These are phyloP conservation scores for Reticulascus tulasneorum DNA, from an alignment of 2,329 filamentous ascomycete genomes.

Conservation along the genomic window DNA sequence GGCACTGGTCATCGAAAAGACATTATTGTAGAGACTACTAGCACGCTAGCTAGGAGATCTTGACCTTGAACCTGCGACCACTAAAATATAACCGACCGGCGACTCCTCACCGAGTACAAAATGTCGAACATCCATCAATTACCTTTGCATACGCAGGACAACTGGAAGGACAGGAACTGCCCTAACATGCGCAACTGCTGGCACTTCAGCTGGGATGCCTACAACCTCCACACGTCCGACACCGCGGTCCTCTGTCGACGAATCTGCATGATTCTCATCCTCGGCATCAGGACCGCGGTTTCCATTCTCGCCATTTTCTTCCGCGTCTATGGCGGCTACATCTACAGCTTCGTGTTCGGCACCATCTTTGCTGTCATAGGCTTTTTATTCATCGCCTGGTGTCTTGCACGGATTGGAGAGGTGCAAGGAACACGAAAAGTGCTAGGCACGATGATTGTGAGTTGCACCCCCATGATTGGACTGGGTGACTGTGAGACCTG, in stretches of 20 bases:
- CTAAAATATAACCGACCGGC: no score
- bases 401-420: constrained; percentile 8
- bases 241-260: constrained; percentile 5
- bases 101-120: no score
- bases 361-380: constrained; percentile 4
- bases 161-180: constrained; percentile 3
- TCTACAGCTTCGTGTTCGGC: constrained; percentile 4
- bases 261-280: constrained; percentile 10
- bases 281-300: constrained; percentile 6
- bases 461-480: no score
- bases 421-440: constrained; percentile 9
- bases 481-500: no score
- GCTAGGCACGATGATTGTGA: constrained; percentile 8
- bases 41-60: no score
- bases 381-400: constrained; percentile 10
- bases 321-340: background rate
- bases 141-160: no score
- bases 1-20: no score
- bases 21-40: no score
- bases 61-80: no score
- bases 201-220: constrained; percentile 10
- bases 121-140: no score
- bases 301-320: constrained; percentile 4
- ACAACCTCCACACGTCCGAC: constrained; percentile 7
- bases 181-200: constrained; percentile 10